These are phyloP conservation scores for Rhizopogon vinicolor DNA, from an alignment of 768 basidiomycete genomes.

Conservation along the genomic window DNA sequence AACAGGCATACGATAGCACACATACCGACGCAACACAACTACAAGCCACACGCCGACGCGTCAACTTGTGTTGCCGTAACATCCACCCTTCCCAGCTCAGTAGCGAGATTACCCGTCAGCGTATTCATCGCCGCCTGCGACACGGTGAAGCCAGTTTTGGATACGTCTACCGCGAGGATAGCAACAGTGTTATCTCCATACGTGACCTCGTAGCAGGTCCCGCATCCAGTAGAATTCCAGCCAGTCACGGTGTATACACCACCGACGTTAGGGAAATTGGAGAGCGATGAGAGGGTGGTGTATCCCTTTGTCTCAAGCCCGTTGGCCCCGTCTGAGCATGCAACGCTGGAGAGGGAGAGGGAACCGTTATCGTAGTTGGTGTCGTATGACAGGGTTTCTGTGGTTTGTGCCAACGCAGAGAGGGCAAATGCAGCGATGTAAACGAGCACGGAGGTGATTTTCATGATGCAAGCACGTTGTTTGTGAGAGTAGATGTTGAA, in stretches of 20 bases:
- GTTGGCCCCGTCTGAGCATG: slow-evolving; percentile 35
- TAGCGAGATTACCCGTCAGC: slow-evolving; percentile 14
- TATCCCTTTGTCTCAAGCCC: slow-evolving; percentile 31
- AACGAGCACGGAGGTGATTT: slow-evolving; percentile 13
- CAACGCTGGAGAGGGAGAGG: slow-evolving; percentile 24
- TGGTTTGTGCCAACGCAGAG: slow-evolving; percentile 15
- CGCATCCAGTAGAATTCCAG: slow-evolving; percentile 21
- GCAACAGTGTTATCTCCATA: slow-evolving; percentile 34
- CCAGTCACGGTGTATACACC: slow-evolving; percentile 19
- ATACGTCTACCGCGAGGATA: slow-evolving; percentile 51
- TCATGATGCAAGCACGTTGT: slow-evolving; percentile 18
- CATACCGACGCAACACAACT: background rate
- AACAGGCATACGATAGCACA: background rate
- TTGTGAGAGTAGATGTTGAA: background rate
- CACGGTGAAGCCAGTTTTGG: slow-evolving; percentile 35
- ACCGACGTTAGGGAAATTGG: slow-evolving; percentile 33
- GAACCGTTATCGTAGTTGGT: slow-evolving; percentile 26
- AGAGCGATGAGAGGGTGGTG: slow-evolving; percentile 33
- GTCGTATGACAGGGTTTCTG: slow-evolving; percentile 33
- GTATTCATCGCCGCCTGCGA: slow-evolving; percentile 23
- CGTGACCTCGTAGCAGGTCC: slow-evolving; percentile 26
- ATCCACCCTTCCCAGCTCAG: slow-evolving; percentile 10
- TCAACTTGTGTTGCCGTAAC: slow-evolving; percentile 8
- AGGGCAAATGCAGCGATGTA: slow-evolving; percentile 13
- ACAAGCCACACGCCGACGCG: slow-evolving; percentile 1